Base-by-base conservation (phyloP, 1,284 basidiomycete species). In the Kwoniella shivajii region DNA sequence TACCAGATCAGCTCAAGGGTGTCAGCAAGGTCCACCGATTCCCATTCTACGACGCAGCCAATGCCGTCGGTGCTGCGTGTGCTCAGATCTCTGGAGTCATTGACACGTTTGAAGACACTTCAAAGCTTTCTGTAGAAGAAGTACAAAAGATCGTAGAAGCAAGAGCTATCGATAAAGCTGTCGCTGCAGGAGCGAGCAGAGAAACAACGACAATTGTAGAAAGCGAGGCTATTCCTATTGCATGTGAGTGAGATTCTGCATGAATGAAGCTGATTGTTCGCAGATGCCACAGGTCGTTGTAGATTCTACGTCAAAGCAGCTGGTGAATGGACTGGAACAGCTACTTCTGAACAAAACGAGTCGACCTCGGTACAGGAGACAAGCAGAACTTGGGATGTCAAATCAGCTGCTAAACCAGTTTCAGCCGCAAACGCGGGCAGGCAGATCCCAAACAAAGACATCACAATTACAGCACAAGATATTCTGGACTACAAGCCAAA, bases 41-140 rank as follows among this genome's bases (percentile, higher is more conserved):
- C 14, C 80, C 80, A 0, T 80, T 79, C 66, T 81, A 80, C 56
- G 77, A 80, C 44, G 82, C 83, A 11, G 84, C 84, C 1, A 85
- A 85, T 61, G 84, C 84, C 3, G 83, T 85, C 14, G 84, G 84
- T 11, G 75, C 75, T 2, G 72, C 71, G 13, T 67, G 71, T 36
- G 74, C 73, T 11, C 67, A 73, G 44, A 66, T 76, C 7, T 62
- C 72, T 4, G 73, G 69, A 2, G 57, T 61, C 7, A 53, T 76
- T 42, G 72, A 74, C 56, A 69, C 72, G 0, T 66, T 78, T 39
- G 69, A 76, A 54, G 69, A 70, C 34, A 62, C 64, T 5, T 50
- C 55, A 7, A 57, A 39, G 3, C 44, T 48, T 3, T 57, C 64
- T 9, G 48, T 73, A 20, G 45, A 53, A 2, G 66, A 71, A n/a